phyloP scores from a whole-genome alignment of 768 basidiomycete genomes.

The Leccinum uliginosum region DNA sequence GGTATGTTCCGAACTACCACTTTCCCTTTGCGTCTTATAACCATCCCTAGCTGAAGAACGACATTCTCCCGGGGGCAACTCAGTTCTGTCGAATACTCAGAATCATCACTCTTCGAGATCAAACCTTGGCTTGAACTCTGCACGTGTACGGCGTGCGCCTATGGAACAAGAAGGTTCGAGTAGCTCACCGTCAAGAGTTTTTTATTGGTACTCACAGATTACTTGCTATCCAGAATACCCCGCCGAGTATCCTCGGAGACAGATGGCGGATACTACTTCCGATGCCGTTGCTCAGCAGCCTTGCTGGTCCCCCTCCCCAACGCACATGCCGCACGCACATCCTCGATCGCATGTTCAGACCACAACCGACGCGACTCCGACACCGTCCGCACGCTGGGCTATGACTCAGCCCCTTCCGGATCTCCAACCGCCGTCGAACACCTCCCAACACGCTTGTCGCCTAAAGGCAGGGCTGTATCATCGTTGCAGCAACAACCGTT shows the following conservation, averaged over 20 bases:
- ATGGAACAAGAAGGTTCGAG: conserved; percentile 42
- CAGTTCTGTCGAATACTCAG: conserved; percentile 16
- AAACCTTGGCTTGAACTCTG: conserved; percentile 38
- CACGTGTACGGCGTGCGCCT: conserved; percentile 37
- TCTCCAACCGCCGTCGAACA: conserved; percentile 54
- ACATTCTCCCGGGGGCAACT: conserved; percentile 18
- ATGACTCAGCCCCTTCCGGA: conserved; percentile 36
- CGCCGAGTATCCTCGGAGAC: conserved; percentile 22
- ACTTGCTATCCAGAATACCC: conserved; percentile 21
- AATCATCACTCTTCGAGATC: conserved; percentile 32
- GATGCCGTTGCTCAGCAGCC: conserved; percentile 26
- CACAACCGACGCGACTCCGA: conserved; percentile 76
- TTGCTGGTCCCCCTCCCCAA: conserved; percentile 54
- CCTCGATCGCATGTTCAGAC: conserved; percentile 31
- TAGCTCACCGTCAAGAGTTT: conserved; percentile 9
- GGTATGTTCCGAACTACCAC: conserved; percentile 23
- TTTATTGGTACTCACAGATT: conserved; percentile 7
- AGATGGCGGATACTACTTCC: conserved; percentile 6
- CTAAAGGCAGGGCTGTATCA: conserved; percentile 23
- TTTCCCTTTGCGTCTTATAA: conserved; percentile 25
- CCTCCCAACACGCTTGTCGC: conserved; percentile 28
- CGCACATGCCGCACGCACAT: conserved; percentile 32
- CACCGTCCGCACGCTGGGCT: conserved; percentile 54
- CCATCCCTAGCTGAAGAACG: conserved; percentile 26
- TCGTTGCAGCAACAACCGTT: conserved; percentile 26